Base-by-base conservation (phyloP, 2,329 filamentous ascomycete species). In the Didymosphaeria variabile region DNA sequence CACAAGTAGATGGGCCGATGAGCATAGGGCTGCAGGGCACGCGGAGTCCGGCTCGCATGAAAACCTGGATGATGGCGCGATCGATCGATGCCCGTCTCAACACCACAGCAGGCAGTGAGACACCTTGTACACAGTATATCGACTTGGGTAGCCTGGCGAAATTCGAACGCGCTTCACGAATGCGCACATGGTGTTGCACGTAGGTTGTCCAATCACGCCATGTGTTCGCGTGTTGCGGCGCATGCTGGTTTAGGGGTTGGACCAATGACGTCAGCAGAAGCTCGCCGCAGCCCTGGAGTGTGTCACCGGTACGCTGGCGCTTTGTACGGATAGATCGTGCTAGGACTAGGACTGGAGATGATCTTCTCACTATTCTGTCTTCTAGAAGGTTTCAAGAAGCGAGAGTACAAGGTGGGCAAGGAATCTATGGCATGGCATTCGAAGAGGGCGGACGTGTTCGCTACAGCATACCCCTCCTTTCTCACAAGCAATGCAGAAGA, bases 401-500 rank as follows among this genome's bases (percentile, higher is more conserved):
- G 56, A 44, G 10, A 17, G 49, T 26, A 52, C n/a, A 34, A 9
- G 38, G 15, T 54, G 12, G 42, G 45, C 32, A 45, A 6, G 17
- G 19, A 46, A 19, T 55, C 52, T 38, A 51, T 54, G 32, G 38
- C 36, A 47, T 49, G 51, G 38, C 54, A 51, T 55, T 17, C 19
- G n/a, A 45, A 42, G 47, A 47, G 12, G 23, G 45, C 19, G 40
- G 46, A 47, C 47, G 9, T 44, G 51, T 17, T 17, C 31, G 45
- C 53, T 55, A 57, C n/a, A 57, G 55, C 56, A 45, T 46, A 65
- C 49, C 53, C 46, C 58, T 56, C 53, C 55, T 58, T 59, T 54
- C 54, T 54, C 61, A 57, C 61, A 64, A 62, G 57, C 61, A 60
- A 66, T 64, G 63, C 62, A 57, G 34, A 38, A 57, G 58, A 47